phyloP scores from a whole-genome alignment of 345 rosid genomes.

The Eucalyptus polyanthemos region DNA sequence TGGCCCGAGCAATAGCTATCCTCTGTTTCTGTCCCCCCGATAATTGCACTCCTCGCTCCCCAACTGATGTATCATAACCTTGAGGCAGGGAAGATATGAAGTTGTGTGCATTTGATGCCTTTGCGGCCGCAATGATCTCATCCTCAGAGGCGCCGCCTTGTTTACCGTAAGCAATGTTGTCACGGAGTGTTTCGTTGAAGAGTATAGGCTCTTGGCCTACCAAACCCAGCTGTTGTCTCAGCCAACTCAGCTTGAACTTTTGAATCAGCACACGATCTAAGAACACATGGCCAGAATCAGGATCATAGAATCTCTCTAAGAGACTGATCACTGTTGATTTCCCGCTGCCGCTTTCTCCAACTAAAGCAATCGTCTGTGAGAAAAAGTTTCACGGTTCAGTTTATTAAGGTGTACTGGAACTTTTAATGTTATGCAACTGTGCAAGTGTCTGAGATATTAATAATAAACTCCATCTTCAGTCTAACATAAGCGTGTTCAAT shows the following conservation, averaged over 20 bases:
- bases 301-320: constrained; percentile 66
- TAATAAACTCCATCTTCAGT: neutral
- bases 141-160: constrained; percentile 33
- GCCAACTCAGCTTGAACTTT: constrained; percentile 37
- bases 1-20: constrained; percentile 55
- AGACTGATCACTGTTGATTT: constrained; percentile 64
- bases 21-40: constrained; percentile 71
- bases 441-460: neutral
- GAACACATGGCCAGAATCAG: constrained; percentile 36
- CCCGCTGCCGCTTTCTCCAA: constrained; percentile 74
- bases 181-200: constrained; percentile 51
- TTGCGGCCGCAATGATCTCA: constrained; percentile 44
- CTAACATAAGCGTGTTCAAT: neutral
- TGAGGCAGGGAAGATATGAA: constrained; percentile 51
- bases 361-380: constrained; percentile 53
- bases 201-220: constrained; percentile 76
- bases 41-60: constrained; percentile 62
- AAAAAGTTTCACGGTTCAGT: neutral
- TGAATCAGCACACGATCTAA: constrained; percentile 27
- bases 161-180: constrained; percentile 54
- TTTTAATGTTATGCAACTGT: neutral
- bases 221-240: constrained; percentile 64
- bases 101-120: constrained; percentile 51
- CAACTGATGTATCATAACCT: constrained; percentile 49
- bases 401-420: neutral